phyloP scores from a whole-genome alignment of 2,329 filamentous ascomycete species.

The Alternaria consortialis region DNA sequence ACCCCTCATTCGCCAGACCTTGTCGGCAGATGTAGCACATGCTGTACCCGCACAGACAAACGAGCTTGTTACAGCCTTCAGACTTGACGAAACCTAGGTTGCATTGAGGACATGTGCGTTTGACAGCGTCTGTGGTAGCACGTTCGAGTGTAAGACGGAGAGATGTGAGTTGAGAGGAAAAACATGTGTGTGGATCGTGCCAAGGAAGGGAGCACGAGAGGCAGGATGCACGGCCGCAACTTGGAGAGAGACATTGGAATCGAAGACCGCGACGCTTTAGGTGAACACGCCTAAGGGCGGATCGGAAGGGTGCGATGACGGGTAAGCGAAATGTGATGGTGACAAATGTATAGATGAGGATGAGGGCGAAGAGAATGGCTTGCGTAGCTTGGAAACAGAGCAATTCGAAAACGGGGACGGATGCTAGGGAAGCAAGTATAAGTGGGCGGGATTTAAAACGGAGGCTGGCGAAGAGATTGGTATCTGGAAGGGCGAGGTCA shows the following conservation, averaged over 20 bases:
- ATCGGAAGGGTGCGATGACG: conserved; percentile 58
- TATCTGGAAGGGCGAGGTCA: conserved; percentile 47
- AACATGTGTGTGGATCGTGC: conserved; percentile 89
- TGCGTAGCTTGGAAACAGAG: conserved; percentile 55
- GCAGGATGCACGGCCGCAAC: conserved; percentile 77
- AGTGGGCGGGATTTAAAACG: conserved; percentile 45
- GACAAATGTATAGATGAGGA: conserved; percentile 46
- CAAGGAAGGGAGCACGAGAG: conserved; percentile 83
- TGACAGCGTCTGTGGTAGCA: conserved; percentile 91
- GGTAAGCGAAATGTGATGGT: conserved; percentile 37
- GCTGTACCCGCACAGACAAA: conserved; percentile 92
- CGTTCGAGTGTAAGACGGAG: conserved; percentile 90
- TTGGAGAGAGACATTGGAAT: conserved; percentile 77
- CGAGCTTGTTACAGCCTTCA: conserved; percentile 95
- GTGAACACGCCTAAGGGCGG: conserved; percentile 72
- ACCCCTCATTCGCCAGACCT: conserved; percentile 72
- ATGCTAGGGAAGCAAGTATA: conserved; percentile 35
- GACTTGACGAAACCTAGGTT: conserved; percentile 92
- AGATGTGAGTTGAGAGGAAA: conserved; percentile 76
- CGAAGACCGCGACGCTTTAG: conserved; percentile 76
- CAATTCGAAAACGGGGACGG: conserved; percentile 45
- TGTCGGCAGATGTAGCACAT: conserved; percentile 96
- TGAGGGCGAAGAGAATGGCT: conserved; percentile 63
- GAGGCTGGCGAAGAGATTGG: conserved; percentile 37
- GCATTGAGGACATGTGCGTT: conserved; percentile 92